These are phyloP conservation scores for Entamoeba histolytica DNA, from an alignment of 208 protist species.

Conservation along the genomic window DNA sequence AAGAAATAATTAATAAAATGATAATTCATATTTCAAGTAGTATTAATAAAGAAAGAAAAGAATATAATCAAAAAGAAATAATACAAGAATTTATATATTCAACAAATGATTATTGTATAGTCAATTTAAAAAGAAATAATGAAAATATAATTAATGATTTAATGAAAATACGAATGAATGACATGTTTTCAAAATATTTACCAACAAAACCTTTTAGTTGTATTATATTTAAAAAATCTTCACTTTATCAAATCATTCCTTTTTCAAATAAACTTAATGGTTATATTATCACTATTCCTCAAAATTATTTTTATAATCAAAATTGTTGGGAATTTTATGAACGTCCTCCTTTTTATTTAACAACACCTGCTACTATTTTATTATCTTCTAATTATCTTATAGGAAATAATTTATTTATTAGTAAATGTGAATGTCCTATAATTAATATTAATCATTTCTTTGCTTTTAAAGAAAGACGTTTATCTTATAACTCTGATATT, in stretches of 20 bases:
- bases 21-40: background rate
- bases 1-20: background rate
- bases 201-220: background rate
- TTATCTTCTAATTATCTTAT: background rate
- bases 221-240: background rate
- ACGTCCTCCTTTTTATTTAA: background rate
- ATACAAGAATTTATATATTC: too few species aligned
- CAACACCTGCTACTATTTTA: background rate
- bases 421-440: background rate
- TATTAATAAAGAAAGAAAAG: background rate
- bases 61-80: background rate
- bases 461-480: background rate
- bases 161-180: background rate
- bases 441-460: background rate
- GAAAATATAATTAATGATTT: background rate
- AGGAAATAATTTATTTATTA: background rate
- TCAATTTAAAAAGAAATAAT: background rate
- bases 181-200: background rate
- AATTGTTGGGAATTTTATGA: background rate
- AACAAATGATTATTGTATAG: background rate
- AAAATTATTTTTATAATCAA: background rate
- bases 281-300: background rate
- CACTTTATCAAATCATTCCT: background rate
- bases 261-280: background rate
- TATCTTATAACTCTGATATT: background rate